Conservation (phyloP, 306 rosid genomes). For the Delonix regia region DNA sequence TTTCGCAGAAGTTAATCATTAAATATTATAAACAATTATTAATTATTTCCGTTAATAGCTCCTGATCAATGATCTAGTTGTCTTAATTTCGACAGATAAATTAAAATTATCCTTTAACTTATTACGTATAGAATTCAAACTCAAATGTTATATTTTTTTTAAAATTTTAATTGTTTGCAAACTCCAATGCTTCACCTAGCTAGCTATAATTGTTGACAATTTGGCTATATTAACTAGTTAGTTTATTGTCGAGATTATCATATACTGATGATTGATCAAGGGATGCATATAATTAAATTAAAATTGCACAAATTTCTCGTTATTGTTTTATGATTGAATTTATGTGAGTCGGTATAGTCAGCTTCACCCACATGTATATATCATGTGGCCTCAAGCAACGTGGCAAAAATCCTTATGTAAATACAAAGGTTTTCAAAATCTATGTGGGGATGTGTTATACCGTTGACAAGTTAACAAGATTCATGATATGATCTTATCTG, state of each 20-base stretch:
- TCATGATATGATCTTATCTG: background rate
- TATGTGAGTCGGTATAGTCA: conserved; percentile 27
- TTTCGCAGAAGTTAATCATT: background rate
- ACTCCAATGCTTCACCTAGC: conserved; percentile 8
- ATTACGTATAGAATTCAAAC: background rate
- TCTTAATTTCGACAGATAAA: background rate
- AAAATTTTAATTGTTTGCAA: background rate
- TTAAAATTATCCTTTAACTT: background rate
- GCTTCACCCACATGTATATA: conserved; percentile 24
- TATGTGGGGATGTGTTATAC: background rate
- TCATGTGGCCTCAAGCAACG: conserved; percentile 45
- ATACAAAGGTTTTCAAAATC: background rate
- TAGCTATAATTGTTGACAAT: conserved; percentile 18
- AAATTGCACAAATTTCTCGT: background rate
- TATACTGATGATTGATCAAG: background rate
- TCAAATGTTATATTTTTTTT: background rate
- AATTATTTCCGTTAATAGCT: background rate
- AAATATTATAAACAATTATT: too few relatives aligned
- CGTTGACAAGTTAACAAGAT: background rate
- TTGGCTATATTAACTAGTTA: background rate
- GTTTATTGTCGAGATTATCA: background rate
- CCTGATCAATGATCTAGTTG: background rate
- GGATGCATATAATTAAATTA: background rate
- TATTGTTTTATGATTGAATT: conserved; percentile 1
- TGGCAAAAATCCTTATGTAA: conserved; percentile 20